phyloP scores from a whole-genome alignment of 345 rosid genomes.

The Fremontodendron californicum region DNA sequence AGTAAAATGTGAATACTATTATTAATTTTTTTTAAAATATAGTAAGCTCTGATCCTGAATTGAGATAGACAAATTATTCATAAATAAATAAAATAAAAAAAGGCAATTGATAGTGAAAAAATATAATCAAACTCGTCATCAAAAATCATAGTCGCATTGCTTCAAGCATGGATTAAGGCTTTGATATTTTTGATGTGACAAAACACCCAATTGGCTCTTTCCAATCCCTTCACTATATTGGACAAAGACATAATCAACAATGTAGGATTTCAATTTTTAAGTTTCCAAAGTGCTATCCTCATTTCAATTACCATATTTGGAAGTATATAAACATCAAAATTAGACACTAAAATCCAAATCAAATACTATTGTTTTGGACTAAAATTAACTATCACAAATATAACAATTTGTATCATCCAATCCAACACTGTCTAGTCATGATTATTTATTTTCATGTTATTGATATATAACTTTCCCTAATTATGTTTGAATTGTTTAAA shows the following conservation, averaged over 20 bases:
- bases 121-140: too few species aligned
- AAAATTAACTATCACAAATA: background rate
- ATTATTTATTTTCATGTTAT: background rate
- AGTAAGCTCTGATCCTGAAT: too few species aligned
- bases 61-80: too few species aligned
- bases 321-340: background rate
- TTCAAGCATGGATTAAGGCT: slow-evolving; percentile 28
- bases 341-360: background rate
- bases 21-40: too few species aligned
- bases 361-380: background rate
- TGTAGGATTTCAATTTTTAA: background rate
- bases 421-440: background rate
- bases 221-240: background rate
- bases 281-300: background rate
- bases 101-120: too few species aligned
- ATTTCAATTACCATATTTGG: background rate
- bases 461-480: background rate
- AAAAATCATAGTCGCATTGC: slow-evolving; percentile 14
- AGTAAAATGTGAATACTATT: too few species aligned
- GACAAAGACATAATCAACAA: slow-evolving; percentile 9
- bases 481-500: background rate
- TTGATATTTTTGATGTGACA: background rate
- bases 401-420: background rate
- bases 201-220: background rate
- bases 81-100: too few species aligned